These are phyloP conservation scores for Debaryomycetaceae sp. DNA, from an alignment of 1,139 yeast species.

Conservation along the genomic window DNA sequence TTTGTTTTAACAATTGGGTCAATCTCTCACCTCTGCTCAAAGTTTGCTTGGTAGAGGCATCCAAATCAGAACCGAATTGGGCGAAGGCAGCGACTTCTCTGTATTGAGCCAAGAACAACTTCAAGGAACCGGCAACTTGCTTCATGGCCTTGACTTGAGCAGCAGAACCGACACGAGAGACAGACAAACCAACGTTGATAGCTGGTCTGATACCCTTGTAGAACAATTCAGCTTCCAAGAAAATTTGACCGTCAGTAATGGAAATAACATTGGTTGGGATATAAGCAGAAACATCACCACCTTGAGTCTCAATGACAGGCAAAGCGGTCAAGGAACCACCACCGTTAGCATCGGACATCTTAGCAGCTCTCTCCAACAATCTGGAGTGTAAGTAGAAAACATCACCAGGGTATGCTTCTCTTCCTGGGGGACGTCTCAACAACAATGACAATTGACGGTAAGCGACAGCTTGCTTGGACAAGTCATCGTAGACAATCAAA, in stretches of 20 bases:
- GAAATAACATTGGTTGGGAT: conserved; percentile 97
- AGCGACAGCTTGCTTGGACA: conserved; percentile 99
- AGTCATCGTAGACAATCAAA: conserved; percentile 94
- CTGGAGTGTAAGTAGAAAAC: conserved; percentile 96
- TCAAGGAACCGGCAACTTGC: conserved; percentile 99
- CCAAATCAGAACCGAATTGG: conserved; percentile 99
- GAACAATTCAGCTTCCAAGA: conserved; percentile 99
- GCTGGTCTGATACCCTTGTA: conserved; percentile 99
- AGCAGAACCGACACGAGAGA: conserved; percentile 99
- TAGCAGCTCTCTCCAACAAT: conserved; percentile 95
- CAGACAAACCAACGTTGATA: conserved; percentile 98
- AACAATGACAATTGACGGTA: conserved; percentile 98
- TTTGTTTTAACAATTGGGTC: conserved; percentile 97
- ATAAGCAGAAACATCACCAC: conserved; percentile 99
- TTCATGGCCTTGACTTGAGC: conserved; percentile 99
- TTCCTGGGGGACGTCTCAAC: conserved; percentile 97
- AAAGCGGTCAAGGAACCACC: conserved; percentile 95
- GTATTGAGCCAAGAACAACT: conserved; percentile 99
- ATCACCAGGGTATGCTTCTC: conserved; percentile 98
- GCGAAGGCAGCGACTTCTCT: conserved; percentile 99
- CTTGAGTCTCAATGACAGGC: conserved; percentile 97
- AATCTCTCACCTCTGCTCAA: conserved; percentile 99
- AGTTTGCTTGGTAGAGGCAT: conserved; percentile 99
- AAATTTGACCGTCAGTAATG: conserved; percentile 96
- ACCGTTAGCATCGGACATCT: conserved; percentile 87